Evolutionary conservation across 2,329 filamentous ascomycete genomes (phyloP), one percentile per base, ranked within the genome.

Genomic region (Grosmannia clavigera): DNA sequence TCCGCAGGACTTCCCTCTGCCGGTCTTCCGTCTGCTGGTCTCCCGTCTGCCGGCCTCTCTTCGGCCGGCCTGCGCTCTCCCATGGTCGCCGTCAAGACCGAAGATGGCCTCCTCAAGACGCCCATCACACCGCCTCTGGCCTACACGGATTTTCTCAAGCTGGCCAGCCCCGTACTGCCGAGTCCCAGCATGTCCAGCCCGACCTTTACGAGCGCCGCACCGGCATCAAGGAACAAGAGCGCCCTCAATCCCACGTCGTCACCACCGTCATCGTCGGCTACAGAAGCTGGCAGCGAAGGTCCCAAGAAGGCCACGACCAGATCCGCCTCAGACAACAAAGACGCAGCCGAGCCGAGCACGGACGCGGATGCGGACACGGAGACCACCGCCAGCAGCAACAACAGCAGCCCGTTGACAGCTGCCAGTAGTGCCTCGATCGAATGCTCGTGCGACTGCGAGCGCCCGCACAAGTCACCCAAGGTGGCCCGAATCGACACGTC

Each of bases 141-240:
- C 61, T 97, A 97, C 71, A 87, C 90, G 66, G 91, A 97, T 69
- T 97, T 96, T 70, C 84, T 97, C 64, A 92, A 91, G 74, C 85
- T 86, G 62, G 78, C 82, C 55, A 68, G 67, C 60, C 65, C 65
- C 7, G 54, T 52, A 16, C 52, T 64, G 27, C 58, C 63, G 14
- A 64, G 62, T 52, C 62, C 64, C 2, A 48, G 52, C 51, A 60
- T 55, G 16, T 35, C 35, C 59, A 54, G 27, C 38, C 51, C 59
- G 2, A 57, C n/a, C 46, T 3, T 48, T 5, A 9, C 19, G 27
- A 5, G 38, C 40, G 10, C 43, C 9, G n/a, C n/a, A 31, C 25
- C 25, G 25, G 38, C 56, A 22, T 7, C 19, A 35, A 48, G 43
- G n/a, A n/a, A 2, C 43, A n/a, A 12, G 19, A 19, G 43, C 16